Evolutionary conservation across 139 green algal species (phyloP), one percentile per base, ranked within the genome.

Genomic region (Haematococcus sp.): DNA sequence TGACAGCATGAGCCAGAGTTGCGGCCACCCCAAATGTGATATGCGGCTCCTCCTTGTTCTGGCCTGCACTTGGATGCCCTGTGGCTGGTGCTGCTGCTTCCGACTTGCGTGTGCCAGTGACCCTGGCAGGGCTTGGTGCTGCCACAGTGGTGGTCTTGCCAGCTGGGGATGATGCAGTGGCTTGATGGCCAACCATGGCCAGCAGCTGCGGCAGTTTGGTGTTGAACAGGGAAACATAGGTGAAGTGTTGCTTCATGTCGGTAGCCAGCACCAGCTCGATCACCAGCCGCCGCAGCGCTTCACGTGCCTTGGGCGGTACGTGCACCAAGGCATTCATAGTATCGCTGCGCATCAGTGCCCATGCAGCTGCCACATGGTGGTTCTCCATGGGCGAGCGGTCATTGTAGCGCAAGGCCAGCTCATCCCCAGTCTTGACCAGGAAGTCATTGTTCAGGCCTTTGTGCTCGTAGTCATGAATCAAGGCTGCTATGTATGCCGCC

Each of bases 211-310:
- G 40, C 40, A 49, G 40, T 11, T 77, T 77, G 35, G 69, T 60
- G 69, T 84, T 73, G 70, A 88, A 88, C 17, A 74, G 60, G 27
- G 51, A 73, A 13, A 84, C 54, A n/a, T 86, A 76, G 33, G 72
- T 67, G 65, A 89, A 89, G 71, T 89, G 84, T 30, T 77, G 58
- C 77, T 89, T 89, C 84, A 89, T 89, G 75, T 89, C 84, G 28
- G 84, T 89, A 16, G 73, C 80, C 4, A 87, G 77, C 56, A 89
- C 81, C 64, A 81, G 61, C 51, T 87, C 77, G 35, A 89, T 87
- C 17, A 89, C 60, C 27, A 77, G 61, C 13, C 27, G 19, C 25
- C 83, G 77, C 40, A 87, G 35, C 2, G 40, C 40, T 11, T 49
- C 40, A 11, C 40, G 40, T 11, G 40, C 40, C 40, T 49, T 49